Evolutionary conservation across 257 asterid genomes (phyloP).

Genomic region (Lithospermum erythrorhizon): DNA sequence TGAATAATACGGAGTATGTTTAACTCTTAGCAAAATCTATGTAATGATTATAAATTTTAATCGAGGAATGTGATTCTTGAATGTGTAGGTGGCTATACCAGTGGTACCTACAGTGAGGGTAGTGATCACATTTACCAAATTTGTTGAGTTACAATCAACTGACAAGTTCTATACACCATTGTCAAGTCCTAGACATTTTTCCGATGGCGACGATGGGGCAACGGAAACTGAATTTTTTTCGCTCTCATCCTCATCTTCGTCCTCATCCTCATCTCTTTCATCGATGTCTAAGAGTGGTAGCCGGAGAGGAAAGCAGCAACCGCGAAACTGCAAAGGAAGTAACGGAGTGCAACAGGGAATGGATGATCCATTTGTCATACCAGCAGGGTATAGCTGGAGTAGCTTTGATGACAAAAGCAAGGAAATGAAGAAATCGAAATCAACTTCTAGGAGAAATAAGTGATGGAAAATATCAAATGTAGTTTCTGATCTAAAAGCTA

Average conservation of each 20-base stretch:
- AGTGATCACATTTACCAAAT: conserved; percentile 81
- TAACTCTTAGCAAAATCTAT: background rate
- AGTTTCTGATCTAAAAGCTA: background rate
- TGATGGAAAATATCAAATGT: background rate
- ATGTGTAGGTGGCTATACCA: conserved; percentile 77
- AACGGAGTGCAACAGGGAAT: conserved; percentile 13
- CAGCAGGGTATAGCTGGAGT: conserved; percentile 62
- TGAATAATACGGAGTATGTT: too few species aligned
- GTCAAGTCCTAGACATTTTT: conserved; percentile 58
- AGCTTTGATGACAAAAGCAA: conserved; percentile 49
- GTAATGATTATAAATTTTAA: background rate
- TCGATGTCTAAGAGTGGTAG: conserved; percentile 21
- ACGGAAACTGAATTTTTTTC: conserved; percentile 24
- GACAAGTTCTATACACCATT: conserved; percentile 77
- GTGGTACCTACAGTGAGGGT: conserved; percentile 96
- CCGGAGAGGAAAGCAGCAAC: conserved; percentile 26
- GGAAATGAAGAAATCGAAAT: conserved; percentile 50
- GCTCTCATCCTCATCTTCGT: conserved; percentile 27
- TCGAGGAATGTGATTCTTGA: background rate
- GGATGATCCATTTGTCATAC: conserved; percentile 62
- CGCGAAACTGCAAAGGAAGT: conserved; percentile 4
- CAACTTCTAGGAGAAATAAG: conserved; percentile 30
- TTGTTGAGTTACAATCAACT: conserved; percentile 56
- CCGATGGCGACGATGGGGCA: conserved; percentile 20
- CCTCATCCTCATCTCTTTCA: conserved; percentile 10